Percentiles rank a stretch among this genome's conserved stretches.
phyloP scores from a whole-genome alignment of 2,329 filamentous ascomycete genomes.

The Xylariaceae sp. region DNA sequence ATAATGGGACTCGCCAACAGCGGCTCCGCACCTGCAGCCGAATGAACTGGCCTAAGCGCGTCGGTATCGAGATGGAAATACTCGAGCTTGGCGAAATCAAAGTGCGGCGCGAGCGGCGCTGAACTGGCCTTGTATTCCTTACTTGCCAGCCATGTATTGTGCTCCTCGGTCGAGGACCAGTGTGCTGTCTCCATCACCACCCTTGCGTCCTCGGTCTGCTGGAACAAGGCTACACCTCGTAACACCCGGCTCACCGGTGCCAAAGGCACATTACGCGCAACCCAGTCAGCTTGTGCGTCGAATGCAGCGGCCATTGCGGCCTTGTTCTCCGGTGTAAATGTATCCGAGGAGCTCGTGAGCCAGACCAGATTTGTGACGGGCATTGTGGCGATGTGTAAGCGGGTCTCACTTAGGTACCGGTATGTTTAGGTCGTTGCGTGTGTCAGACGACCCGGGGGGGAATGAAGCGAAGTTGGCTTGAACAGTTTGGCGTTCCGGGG shows the following conservation, averaged over 20 bases:
- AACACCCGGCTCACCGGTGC: conserved; percentile 37
- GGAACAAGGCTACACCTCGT: conserved; percentile 34
- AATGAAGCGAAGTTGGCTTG: too few relatives aligned
- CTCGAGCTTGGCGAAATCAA: conserved; percentile 35
- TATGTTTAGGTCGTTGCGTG: not conserved
- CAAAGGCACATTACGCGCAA: conserved; percentile 32
- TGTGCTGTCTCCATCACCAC: conserved; percentile 42
- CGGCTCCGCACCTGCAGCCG: conserved; percentile 9
- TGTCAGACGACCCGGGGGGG: not conserved
- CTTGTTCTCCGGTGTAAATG: conserved; percentile 34
- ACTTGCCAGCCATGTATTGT: conserved; percentile 43
- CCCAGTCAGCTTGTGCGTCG: conserved; percentile 41
- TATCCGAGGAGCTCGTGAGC: conserved; percentile 26
- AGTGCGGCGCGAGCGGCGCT: conserved; percentile 32
- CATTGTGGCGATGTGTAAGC: conserved; percentile 17
- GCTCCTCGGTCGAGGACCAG: conserved; percentile 42
- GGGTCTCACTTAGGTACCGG: not conserved
- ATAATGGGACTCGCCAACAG: conserved; percentile 36
- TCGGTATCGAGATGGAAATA: conserved; percentile 42
- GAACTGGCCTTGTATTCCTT: conserved; percentile 39
- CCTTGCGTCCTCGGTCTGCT: conserved; percentile 37
- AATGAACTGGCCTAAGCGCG: conserved; percentile 19
- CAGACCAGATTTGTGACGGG: conserved; percentile 31
- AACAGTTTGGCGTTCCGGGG: too few relatives aligned
- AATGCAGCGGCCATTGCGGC: conserved; percentile 41